Percentiles rank a stretch among this genome's conserved stretches.
Evolutionary conservation across 495 filamentous ascomycete genomes (phyloP).

Genomic region (Echria macrotheca): DNA sequence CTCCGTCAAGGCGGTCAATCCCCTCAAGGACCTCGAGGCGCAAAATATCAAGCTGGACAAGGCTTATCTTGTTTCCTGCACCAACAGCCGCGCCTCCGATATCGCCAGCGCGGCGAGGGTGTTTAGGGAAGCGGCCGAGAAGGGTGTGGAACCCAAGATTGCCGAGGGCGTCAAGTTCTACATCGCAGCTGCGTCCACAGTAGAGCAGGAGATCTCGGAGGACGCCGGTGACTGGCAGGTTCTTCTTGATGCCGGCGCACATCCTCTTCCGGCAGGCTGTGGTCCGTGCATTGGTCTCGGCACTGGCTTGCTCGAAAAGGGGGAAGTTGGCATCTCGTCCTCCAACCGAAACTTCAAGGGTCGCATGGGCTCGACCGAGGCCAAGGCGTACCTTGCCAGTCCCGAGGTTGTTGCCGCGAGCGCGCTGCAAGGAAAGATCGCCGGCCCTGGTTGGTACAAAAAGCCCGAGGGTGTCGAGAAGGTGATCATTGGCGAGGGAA

Average conservation of each 20-base stretch:
- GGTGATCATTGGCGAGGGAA: slow-evolving; percentile 66
- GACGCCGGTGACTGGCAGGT: slow-evolving; percentile 83
- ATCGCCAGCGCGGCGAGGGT: slow-evolving; percentile 78
- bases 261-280: slow-evolving; percentile 70
- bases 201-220: slow-evolving; percentile 76
- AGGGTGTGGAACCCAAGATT: slow-evolving; percentile 63
- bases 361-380: slow-evolving; percentile 77
- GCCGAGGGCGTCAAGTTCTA: slow-evolving; percentile 79
- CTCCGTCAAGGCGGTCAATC: slow-evolving; percentile 81
- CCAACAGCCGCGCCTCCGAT: slow-evolving; percentile 80
- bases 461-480: slow-evolving; percentile 59
- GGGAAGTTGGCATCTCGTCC: slow-evolving; percentile 84
- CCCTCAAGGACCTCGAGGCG: slow-evolving; percentile 65
- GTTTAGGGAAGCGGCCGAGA: slow-evolving; percentile 69
- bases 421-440: slow-evolving; percentile 70
- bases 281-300: slow-evolving; percentile 90
- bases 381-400: slow-evolving; percentile 82
- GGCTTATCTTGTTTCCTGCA: slow-evolving; percentile 89
- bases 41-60: slow-evolving; percentile 73
- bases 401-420: slow-evolving; percentile 91
- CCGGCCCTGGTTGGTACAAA: slow-evolving; percentile 77
- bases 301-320: slow-evolving; percentile 73
- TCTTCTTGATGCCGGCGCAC: slow-evolving; percentile 73
- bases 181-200: slow-evolving; percentile 78
- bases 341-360: slow-evolving; percentile 93